Evolutionary conservation across 108 stramenopile species (phyloP).

Genomic region (Fistulifera pelliculosa): DNA sequence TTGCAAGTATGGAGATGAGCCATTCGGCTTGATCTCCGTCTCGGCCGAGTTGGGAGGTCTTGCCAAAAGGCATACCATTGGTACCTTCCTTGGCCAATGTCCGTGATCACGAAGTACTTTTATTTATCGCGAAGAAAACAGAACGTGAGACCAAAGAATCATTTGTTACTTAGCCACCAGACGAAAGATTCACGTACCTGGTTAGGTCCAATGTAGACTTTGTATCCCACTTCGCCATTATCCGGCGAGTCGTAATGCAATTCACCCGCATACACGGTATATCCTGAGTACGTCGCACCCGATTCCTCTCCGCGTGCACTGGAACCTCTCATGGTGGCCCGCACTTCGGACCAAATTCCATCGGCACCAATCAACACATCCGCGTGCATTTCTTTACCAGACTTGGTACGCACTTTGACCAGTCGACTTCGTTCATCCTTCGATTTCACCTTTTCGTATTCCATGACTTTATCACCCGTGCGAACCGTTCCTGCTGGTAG

Average conservation of each 20-base stretch:
- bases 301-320: conserved; percentile 36
- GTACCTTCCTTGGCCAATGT: conserved; percentile 64
- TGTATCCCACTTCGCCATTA: conserved; percentile 66
- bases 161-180: not conserved
- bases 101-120: conserved; percentile 65
- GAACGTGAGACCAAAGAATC: too few species aligned
- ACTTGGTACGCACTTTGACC: conserved; percentile 33
- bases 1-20: conserved; percentile 39
- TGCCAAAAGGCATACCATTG: conserved; percentile 80
- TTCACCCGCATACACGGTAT: conserved; percentile 72
- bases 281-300: conserved; percentile 60
- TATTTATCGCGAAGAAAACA: not conserved
- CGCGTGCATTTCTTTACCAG: conserved; percentile 30
- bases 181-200: conserved; percentile 2
- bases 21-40: conserved; percentile 46
- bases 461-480: conserved; percentile 42
- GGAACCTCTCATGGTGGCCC: conserved; percentile 45
- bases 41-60: conserved; percentile 37
- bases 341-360: conserved; percentile 66
- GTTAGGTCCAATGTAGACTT: conserved; percentile 73
- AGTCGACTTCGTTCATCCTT: conserved; percentile 17
- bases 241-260: conserved; percentile 46
- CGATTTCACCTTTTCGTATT: conserved; percentile 17
- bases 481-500: conserved; percentile 29
- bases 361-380: conserved; percentile 78